A percentile compares a stretch with the other conserved stretches of the same genome.
These are phyloP conservation scores for Aspergillus steynii DNA, from an alignment of 495 filamentous ascomycete genomes.

Conservation along the genomic window DNA sequence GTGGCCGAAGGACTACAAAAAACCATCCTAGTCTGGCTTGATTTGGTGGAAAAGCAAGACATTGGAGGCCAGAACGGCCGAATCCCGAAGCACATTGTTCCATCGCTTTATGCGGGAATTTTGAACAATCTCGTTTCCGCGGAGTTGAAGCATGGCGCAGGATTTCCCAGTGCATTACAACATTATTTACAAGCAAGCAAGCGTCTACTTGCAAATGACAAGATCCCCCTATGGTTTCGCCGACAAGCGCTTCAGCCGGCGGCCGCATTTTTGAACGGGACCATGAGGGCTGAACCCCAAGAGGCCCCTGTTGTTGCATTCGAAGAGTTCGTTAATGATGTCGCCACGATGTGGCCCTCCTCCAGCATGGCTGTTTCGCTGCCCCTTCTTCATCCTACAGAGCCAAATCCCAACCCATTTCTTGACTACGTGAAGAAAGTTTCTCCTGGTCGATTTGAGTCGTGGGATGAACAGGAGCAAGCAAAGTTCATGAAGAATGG, in stretches of 20 bases:
- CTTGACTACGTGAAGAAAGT: slow-evolving; percentile 26
- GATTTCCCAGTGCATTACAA: slow-evolving; percentile 31
- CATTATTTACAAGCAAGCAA: slow-evolving; percentile 32
- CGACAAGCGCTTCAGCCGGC: slow-evolving; percentile 26
- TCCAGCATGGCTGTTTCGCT: slow-evolving; percentile 27
- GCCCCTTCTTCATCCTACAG: slow-evolving; percentile 36
- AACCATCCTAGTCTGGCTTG: slow-evolving; percentile 35
- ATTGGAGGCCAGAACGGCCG: slow-evolving; percentile 29
- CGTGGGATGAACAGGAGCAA: slow-evolving; percentile 22
- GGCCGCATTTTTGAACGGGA: slow-evolving; percentile 27
- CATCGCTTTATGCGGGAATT: slow-evolving; percentile 26
- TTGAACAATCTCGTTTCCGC: slow-evolving; percentile 34
- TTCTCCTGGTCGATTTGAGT: slow-evolving; percentile 15
- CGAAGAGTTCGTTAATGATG: slow-evolving; percentile 30
- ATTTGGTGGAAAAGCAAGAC: slow-evolving; percentile 31
- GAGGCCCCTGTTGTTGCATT: slow-evolving; percentile 27
- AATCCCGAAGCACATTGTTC: slow-evolving; percentile 24
- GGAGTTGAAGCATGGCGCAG: slow-evolving; percentile 37
- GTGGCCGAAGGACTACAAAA: slow-evolving; percentile 39
- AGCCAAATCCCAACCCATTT: slow-evolving; percentile 34
- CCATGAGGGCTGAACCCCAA: slow-evolving; percentile 17
- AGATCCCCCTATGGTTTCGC: slow-evolving; percentile 8
- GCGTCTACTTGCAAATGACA: slow-evolving; percentile 17
- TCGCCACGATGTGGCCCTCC: slow-evolving; percentile 27
- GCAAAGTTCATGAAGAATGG: slow-evolving; percentile 31